Base-by-base conservation (phyloP, 169 alveolate genomes). In the Plasmodium blacklocki region DNA sequence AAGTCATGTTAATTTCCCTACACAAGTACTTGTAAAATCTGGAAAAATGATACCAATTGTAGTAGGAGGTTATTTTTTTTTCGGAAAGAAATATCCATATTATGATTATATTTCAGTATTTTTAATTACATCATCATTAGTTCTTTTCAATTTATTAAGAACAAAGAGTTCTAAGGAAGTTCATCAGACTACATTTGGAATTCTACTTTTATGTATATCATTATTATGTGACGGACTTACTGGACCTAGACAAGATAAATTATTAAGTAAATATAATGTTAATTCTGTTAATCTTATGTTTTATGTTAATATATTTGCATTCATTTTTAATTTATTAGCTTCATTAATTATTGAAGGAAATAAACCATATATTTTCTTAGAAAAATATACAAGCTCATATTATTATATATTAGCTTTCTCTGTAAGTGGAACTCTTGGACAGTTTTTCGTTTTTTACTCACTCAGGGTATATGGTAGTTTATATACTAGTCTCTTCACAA, bases 1-100 rank as follows among this genome's bases (percentile, higher is more conserved):
- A 52, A 94, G 95, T 3, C 96, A 94, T 59, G 96, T 97, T 29
- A 97, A 94, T 63, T 94, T 94, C 70, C 98, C 98, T 45, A 96
- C 98, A 11, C 98, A 96, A 71, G 97, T 96, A 15, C 94, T 96
- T 6, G 97, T 96, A 52, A 96, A 96, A 49, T 93, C 97, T 19
- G 98, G 98, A 18, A 96, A 96, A 74, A 96, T 96, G 97, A 98
- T 96, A n/a, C 98, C 98, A 14, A 94, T 96, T 21, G 94, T 96
- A 49, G 95, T 95, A 15, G 97, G 98, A n/a, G 97, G 98, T 12
- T 89, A 93, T 63, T 49, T 95, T 11, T 88, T 95, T 59, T 97
- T 97, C 90, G 92, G 95, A 59, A 96, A 94, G 85, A 95, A 93
- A 86, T 96, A 96, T 75, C 97, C 98, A 6, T 93, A 96, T 96